phyloP scores from a whole-genome alignment of 306 rosid species.

The Ormosia semicastrata region DNA sequence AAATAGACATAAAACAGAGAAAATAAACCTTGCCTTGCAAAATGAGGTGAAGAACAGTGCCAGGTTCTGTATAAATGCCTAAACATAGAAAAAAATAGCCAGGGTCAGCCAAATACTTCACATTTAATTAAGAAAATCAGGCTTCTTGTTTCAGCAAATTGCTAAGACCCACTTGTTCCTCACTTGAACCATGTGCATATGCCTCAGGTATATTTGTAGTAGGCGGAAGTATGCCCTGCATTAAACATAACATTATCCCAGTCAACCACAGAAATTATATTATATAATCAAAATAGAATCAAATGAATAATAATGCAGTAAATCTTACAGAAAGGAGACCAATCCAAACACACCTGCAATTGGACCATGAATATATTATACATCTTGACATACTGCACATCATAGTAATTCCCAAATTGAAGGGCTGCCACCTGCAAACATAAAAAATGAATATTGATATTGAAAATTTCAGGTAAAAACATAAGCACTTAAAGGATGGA shows the following conservation, averaged over 20 bases:
- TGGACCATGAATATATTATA: conserved; percentile 84
- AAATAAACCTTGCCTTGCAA: conserved; percentile 58
- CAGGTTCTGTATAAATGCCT: conserved; percentile 95
- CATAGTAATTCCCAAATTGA: conserved; percentile 73
- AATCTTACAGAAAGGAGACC: neutral
- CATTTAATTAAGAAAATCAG: neutral
- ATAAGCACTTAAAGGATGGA: neutral
- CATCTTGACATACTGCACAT: conserved; percentile 82
- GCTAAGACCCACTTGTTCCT: conserved; percentile 69
- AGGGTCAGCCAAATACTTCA: conserved; percentile 5
- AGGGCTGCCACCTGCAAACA: conserved; percentile 85
- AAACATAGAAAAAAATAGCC: neutral
- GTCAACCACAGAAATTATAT: conserved; percentile 7
- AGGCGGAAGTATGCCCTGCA: conserved; percentile 72
- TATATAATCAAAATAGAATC: neutral
- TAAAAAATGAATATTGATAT: conserved; percentile 5
- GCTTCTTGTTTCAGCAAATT: neutral
- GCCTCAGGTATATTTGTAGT: conserved; percentile 88
- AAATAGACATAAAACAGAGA: neutral
- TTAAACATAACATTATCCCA: neutral
- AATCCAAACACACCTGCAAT: conserved; percentile 69
- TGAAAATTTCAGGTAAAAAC: neutral
- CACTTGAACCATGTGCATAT: conserved; percentile 79
- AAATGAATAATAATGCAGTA: neutral
- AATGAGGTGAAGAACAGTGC: conserved; percentile 94